Percentiles rank a stretch among this genome's conserved stretches.
Conservation (phyloP, 371 early-diverging fungal species). For the Syncephalastrum racemosum region DNA sequence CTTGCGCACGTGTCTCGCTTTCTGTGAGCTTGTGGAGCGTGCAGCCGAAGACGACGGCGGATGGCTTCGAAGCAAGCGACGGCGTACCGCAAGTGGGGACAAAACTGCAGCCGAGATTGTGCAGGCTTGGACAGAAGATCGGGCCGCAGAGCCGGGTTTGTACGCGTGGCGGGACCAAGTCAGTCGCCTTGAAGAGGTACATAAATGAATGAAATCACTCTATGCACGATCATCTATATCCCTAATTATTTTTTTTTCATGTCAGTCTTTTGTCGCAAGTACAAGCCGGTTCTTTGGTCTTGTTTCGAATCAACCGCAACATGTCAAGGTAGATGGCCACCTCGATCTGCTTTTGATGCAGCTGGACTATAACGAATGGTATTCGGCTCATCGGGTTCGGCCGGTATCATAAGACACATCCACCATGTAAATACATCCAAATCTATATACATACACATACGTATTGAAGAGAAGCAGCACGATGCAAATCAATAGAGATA, state of each 20-base stretch:
- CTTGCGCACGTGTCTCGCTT: constrained; percentile 39
- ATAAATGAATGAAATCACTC: neutral
- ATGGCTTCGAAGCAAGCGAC: constrained; percentile 25
- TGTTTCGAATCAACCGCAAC: constrained; percentile 32
- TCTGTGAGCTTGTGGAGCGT: constrained; percentile 37
- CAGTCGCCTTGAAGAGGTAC: constrained; percentile 27
- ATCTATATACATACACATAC: too few species aligned
- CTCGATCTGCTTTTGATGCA: constrained; percentile 63
- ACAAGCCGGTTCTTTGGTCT: constrained; percentile 54
- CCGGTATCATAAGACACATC: too few species aligned
- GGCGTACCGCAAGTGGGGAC: constrained; percentile 8
- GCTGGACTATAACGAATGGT: constrained; percentile 67
- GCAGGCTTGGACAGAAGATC: constrained; percentile 28
- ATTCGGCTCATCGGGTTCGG: constrained; percentile 15
- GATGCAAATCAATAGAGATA: too few species aligned
- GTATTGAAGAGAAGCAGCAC: too few species aligned
- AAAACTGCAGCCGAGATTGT: constrained; percentile 47
- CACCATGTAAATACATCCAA: too few species aligned
- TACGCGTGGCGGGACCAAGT: constrained; percentile 22
- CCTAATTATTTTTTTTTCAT: constrained; percentile 9
- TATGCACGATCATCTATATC: neutral
- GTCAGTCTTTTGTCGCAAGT: constrained; percentile 51
- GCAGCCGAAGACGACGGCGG: constrained; percentile 26
- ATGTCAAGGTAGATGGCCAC: constrained; percentile 46
- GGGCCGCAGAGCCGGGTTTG: constrained; percentile 8